phyloP scores from a whole-genome alignment of 2,329 filamentous ascomycete genomes.

The Teratosphaeria destructans region DNA sequence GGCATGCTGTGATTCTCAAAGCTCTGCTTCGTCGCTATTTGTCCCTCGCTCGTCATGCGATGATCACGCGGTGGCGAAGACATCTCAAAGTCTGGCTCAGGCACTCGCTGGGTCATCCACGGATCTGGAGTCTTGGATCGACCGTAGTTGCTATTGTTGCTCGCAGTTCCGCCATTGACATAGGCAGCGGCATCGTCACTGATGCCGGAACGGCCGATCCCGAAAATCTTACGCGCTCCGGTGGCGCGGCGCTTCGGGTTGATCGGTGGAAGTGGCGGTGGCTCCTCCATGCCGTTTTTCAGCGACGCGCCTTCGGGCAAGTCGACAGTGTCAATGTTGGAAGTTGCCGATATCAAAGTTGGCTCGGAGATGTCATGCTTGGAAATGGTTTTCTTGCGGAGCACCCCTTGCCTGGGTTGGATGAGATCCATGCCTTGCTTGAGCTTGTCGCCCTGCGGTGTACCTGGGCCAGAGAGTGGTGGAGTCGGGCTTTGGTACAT shows the following conservation, averaged over 20 bases:
- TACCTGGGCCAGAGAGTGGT: conserved; percentile 38
- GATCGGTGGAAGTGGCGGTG: conserved; percentile 47
- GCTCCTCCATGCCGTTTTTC: conserved; percentile 39
- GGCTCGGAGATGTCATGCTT: conserved; percentile 56
- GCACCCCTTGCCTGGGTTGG: conserved; percentile 33
- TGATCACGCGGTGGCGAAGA: neutral
- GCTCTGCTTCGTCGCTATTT: neutral
- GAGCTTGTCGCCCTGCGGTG: conserved; percentile 25
- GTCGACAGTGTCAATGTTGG: conserved; percentile 47
- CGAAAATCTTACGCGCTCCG: conserved; percentile 20
- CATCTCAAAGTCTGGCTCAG: conserved; percentile 5
- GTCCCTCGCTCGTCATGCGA: neutral
- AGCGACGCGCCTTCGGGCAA: conserved; percentile 46
- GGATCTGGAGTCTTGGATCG: conserved; percentile 14
- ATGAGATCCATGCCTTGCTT: conserved; percentile 21
- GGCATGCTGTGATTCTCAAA: conserved; percentile 10
- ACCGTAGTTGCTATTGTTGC: conserved; percentile 3
- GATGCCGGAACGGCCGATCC: conserved; percentile 8
- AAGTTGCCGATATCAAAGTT: conserved; percentile 43
- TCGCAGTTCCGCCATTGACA: neutral
- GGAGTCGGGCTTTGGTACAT: conserved; percentile 38
- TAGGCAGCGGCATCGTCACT: conserved; percentile 1
- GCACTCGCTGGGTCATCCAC: conserved; percentile 5
- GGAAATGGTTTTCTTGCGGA: conserved; percentile 48
- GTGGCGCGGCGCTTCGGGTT: conserved; percentile 47